phyloP scores from a whole-genome alignment of 164 flowering plant genomes.

The Platanus orientalis region DNA sequence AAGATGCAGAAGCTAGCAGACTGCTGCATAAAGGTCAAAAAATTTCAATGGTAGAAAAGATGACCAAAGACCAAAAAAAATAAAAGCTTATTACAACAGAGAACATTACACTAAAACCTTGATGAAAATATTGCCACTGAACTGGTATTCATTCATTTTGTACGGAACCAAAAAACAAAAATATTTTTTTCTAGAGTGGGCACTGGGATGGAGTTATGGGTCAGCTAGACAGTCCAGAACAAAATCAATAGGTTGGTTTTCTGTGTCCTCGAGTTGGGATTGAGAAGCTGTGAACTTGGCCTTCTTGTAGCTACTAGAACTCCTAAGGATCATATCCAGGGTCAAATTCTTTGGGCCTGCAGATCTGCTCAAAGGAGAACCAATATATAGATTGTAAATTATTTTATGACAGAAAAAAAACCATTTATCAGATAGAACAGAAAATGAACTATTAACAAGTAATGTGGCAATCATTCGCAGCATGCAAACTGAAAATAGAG shows the following conservation, averaged over 20 bases:
- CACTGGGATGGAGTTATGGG: background rate
- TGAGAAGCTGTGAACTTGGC: constrained; percentile 57
- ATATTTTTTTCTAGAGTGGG: background rate
- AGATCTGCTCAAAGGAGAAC: constrained; percentile 22
- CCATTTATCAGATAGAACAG: too few species aligned
- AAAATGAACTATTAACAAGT: too few species aligned
- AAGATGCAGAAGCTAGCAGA: background rate
- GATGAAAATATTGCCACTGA: background rate
- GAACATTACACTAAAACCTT: background rate
- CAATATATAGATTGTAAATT: background rate
- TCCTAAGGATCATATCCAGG: constrained; percentile 42
- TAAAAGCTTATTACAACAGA: too few species aligned
- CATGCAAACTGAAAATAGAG: too few species aligned
- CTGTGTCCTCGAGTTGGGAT: constrained; percentile 36
- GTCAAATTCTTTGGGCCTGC: constrained; percentile 18
- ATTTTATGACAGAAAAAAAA: background rate
- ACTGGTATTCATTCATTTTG: background rate
- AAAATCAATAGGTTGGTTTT: constrained; percentile 39
- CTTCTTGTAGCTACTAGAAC: constrained; percentile 59
- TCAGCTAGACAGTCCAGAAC: constrained; percentile 53
- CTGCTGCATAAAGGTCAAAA: background rate
- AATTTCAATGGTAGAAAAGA: background rate
- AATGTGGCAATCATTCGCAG: too few species aligned
- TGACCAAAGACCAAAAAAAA: background rate
- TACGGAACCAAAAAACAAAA: background rate